Base-by-base conservation (phyloP, 1,284 basidiomycete genomes). In the Gymnopus androsaceus region DNA sequence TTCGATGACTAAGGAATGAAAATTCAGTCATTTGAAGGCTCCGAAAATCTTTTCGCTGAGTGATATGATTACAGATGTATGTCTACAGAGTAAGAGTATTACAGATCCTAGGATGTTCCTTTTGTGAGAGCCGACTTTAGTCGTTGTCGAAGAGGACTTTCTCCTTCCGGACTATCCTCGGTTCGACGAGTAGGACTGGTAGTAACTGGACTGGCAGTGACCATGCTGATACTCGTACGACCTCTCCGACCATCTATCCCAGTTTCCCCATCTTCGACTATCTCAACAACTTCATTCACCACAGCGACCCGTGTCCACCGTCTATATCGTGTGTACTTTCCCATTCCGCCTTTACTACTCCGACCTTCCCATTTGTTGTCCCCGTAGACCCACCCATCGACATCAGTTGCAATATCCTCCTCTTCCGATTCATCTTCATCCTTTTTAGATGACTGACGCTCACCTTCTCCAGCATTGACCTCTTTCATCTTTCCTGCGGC, bases 341-440 rank as follows among this genome's bases (percentile, higher is more conserved):
- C 92, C 72, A 96, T 83, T 1, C 94, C 92, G 42, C 90, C 90
- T 64, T 87, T 89, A 51, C 76, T 76, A 57, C 83, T 86, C 59
- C 84, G 80, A 51, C 78, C 82, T 65, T 97, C 95, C 95, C 95
- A 98, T 67, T 96, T 95, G 71, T 98, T 98, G 66, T 96, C 95
- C 3, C 88, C 91, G 68, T 95, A 97, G 30, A 95, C 83, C 95
- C 95, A 97, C 1, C 95, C 95, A 57, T 96, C 93, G 1, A 78
- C 67, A 68, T 98, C 95, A 0, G 94, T 96, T 44, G 76, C 72
- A 41, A 80, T 72, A 30, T 63, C 59, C 40, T 75, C 72, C 14
- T 72, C 71, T 19, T 62, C 65, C 9, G 55, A 54, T 30, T 64
- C 61, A 40, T 67, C 62, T 19, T 68, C 63, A 19, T 54, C 62